phyloP scores from a whole-genome alignment of 1,284 basidiomycete species.

The Thecaphora thlaspeos region DNA sequence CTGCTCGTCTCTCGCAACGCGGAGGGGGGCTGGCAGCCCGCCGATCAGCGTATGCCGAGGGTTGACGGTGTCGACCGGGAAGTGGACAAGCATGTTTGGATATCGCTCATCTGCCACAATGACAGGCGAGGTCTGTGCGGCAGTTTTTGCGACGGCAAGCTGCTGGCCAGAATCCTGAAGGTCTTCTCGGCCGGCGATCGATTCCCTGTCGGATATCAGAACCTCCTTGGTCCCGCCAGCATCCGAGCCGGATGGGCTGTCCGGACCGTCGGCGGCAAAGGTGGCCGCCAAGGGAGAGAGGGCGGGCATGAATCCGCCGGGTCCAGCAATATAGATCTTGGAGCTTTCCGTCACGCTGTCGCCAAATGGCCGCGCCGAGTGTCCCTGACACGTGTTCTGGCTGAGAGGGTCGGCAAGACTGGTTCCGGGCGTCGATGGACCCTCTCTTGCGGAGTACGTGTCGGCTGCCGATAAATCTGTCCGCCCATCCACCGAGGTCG shows the following conservation, averaged over 20 bases:
- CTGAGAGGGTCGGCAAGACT: neutral
- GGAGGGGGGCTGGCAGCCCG: neutral
- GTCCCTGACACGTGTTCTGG: neutral
- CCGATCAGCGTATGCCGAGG: neutral
- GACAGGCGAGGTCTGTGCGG: neutral
- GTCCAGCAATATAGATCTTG: neutral
- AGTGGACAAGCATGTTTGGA: neutral
- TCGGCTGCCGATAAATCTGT: neutral
- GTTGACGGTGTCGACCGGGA: no score
- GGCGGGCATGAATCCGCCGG: neutral
- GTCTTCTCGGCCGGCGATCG: slow-evolving; percentile 4
- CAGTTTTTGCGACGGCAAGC: neutral
- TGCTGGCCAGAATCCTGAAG: neutral
- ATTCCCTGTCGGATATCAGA: slow-evolving; percentile 17
- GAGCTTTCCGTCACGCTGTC: neutral
- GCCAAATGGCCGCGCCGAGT: no score
- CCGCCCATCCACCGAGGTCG: neutral
- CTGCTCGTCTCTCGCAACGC: no score
- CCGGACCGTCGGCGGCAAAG: neutral
- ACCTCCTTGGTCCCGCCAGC: slow-evolving; percentile 18
- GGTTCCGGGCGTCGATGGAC: neutral
- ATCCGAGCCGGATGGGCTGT: slow-evolving; percentile 3
- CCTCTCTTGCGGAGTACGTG: neutral
- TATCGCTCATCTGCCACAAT: slow-evolving; percentile 6
- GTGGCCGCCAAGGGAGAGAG: neutral